A percentile compares a stretch with the other conserved stretches of the same genome.
phyloP scores from a whole-genome alignment of 352 stramenopile species.

The Phytophthora citricola region DNA sequence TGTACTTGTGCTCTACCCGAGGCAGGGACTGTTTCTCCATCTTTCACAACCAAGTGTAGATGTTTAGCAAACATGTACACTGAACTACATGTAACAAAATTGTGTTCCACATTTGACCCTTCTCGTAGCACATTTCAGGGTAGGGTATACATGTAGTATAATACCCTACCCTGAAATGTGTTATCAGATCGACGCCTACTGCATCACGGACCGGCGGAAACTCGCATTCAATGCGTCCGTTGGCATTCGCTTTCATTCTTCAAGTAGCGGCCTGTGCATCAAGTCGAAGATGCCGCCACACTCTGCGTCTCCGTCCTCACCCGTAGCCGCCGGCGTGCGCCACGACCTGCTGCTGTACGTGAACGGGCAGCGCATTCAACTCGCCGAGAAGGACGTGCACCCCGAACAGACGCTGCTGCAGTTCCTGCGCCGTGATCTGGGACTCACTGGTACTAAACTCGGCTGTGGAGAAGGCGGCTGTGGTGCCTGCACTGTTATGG shows the following conservation, averaged over 20 bases:
- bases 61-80: too few relatives aligned
- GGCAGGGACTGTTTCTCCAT: too few relatives aligned
- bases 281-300: slow-evolving; percentile 21
- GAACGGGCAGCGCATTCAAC: slow-evolving; percentile 64
- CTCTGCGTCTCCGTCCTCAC: slow-evolving; percentile 7
- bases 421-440: slow-evolving; percentile 77
- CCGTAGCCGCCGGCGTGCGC: slow-evolving; percentile 33
- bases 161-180: too few relatives aligned
- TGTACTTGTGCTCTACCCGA: too few relatives aligned
- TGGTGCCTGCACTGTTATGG: slow-evolving; percentile 96
- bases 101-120: too few relatives aligned
- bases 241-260: slow-evolving; percentile 13
- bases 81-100: too few relatives aligned
- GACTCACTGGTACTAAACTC: slow-evolving; percentile 87
- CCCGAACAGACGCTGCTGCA: slow-evolving; percentile 86
- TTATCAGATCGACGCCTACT: too few relatives aligned
- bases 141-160: too few relatives aligned
- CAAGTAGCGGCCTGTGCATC: slow-evolving; percentile 8
- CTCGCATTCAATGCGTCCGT: slow-evolving; percentile 17
- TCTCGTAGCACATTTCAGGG: too few relatives aligned
- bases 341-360: slow-evolving; percentile 76
- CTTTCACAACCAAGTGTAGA: too few relatives aligned
- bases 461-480: slow-evolving; percentile 96
- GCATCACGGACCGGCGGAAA: background rate
- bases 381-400: slow-evolving; percentile 57